Percentiles rank a stretch among this genome's conserved stretches.
Evolutionary conservation across 1,284 basidiomycete species (phyloP).

Genomic region (Boletus mariae): DNA sequence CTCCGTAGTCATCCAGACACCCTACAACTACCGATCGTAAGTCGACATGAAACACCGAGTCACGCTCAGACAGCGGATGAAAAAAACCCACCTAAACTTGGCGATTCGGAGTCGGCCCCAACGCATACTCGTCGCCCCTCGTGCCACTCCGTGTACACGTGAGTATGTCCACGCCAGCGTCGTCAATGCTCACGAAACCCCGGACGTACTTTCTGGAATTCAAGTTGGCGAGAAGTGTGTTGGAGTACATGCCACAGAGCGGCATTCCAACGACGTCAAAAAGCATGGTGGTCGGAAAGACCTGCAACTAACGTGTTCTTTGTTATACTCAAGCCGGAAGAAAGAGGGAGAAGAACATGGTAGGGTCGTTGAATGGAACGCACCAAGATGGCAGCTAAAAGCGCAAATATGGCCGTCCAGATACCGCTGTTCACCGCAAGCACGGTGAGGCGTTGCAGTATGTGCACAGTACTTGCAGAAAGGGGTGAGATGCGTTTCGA

Average conservation of each 20-base stretch:
- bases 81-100: neutral
- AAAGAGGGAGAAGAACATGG: no score
- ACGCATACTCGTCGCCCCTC: no score
- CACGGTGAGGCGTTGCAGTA: constrained; percentile 12
- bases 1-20: neutral
- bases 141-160: no score
- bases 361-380: neutral
- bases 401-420: constrained; percentile 14
- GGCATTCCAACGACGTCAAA: constrained; percentile 9
- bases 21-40: neutral
- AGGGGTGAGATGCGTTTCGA: neutral
- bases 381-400: constrained; percentile 13
- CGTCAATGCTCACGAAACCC: neutral
- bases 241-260: constrained; percentile 12
- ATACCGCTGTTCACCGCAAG: constrained; percentile 18
- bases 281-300: neutral
- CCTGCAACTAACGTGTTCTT: neutral
- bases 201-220: constrained; percentile 9
- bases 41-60: no score
- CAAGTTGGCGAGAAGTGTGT: constrained; percentile 20
- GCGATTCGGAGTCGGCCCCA: neutral
- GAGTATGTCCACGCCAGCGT: neutral
- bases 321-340: neutral
- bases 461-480: constrained; percentile 4
- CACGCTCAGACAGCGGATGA: neutral